Base-by-base conservation (phyloP, 2,329 filamentous ascomycete species). In the Penicillium expansum region DNA sequence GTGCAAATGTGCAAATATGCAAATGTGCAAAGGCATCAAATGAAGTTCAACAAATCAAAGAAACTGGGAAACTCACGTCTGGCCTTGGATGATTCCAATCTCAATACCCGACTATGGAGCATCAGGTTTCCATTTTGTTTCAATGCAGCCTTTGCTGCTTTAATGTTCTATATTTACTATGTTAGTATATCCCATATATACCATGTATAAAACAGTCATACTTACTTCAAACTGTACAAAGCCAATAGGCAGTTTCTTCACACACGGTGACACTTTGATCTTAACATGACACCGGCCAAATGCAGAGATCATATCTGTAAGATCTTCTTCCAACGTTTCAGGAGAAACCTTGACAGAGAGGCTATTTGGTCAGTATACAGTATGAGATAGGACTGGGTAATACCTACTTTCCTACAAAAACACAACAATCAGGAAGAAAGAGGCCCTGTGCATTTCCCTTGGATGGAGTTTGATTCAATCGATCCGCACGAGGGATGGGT, bases 351-450 rank as follows among this genome's bases (percentile, higher is more conserved):
- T 61, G 13, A 62, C 69, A 13, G 64, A 68, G 13, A 71, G 62
- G 54, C 69, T 76, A 58, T 41, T 24, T 13, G 20, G 27, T 65
- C 44, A 63, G 55, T 53, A 52, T 52, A 16, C 20, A 32, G 24
- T 18, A 41, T 41, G 11, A 47, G 18, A 33, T 33, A 45, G 20
- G n/a, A 16, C 10, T 43, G 10, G 29, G 43, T 1, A 27, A 24
- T 18, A 69, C 68, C 55, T 67, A 75, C 74, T 76, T 76, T 45
- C 73, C 74, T 38, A 75, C 69, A 56, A 76, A 76, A 43, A 76
- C 62, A 51, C 71, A 71, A 27, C 73, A 73, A 41, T 67, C 65
- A 7, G 74, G 72, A 35, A 71, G 61, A 39, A 73, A 73, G 18
- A 75, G 55, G 29, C 73, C 73, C 54, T 75, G 72, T 11, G 73